Evolutionary conservation across 2,329 filamentous ascomycete species (phyloP).

Genomic region (Hypoxylon sp.): DNA sequence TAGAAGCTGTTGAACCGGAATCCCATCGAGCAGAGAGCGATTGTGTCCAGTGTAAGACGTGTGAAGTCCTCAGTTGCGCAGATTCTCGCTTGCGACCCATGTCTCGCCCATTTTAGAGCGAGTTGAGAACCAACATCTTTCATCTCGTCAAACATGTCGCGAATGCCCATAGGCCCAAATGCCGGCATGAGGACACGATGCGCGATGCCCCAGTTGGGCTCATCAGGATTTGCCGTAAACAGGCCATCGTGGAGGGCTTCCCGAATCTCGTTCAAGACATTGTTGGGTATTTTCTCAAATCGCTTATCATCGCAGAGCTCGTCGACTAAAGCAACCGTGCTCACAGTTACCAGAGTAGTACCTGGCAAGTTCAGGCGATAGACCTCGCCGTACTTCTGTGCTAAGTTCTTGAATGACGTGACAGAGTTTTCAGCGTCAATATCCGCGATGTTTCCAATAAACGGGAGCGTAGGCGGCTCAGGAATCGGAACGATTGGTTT

Average conservation of each 20-base stretch:
- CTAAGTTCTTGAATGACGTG: conserved; percentile 62
- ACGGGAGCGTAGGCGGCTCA: conserved; percentile 58
- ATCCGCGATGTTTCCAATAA: conserved; percentile 70
- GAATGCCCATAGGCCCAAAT: conserved; percentile 61
- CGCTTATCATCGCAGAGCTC: conserved; percentile 70
- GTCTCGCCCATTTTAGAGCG: conserved; percentile 63
- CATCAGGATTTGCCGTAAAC: conserved; percentile 39
- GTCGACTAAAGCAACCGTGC: conserved; percentile 63
- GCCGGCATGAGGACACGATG: conserved; percentile 62
- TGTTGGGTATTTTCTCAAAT: conserved; percentile 66
- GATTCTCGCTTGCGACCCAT: conserved; percentile 55
- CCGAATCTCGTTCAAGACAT: conserved; percentile 61
- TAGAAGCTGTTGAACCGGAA: conserved; percentile 69
- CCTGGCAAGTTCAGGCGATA: conserved; percentile 15
- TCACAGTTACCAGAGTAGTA: conserved; percentile 56
- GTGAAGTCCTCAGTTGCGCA: conserved; percentile 67
- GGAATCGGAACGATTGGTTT: conserved; percentile 14
- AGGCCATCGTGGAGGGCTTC: conserved; percentile 54
- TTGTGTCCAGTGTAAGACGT: conserved; percentile 67
- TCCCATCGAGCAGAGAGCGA: conserved; percentile 65
- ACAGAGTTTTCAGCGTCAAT: conserved; percentile 66
- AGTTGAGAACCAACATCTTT: conserved; percentile 62
- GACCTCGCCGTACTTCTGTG: conserved; percentile 50
- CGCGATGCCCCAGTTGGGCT: conserved; percentile 61
- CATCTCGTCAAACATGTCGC: conserved; percentile 63